Evolutionary conservation across 148 eudicot species (phyloP), one percentile per base, ranked within the genome.

Genomic region (Polygonum aviculare): DNA sequence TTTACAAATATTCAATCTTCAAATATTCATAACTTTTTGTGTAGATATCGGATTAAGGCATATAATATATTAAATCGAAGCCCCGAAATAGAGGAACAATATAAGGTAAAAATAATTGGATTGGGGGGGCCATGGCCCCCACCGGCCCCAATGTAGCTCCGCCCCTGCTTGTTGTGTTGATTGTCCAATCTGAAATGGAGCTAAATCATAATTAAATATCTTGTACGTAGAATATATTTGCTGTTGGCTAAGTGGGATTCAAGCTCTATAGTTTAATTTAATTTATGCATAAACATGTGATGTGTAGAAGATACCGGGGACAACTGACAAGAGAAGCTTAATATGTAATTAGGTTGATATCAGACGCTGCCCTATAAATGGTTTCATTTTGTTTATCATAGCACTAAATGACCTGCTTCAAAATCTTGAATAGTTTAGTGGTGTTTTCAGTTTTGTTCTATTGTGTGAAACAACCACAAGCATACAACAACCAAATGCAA

Each of bases 401-500:
- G 26, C 9, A 54, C 60, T 5, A 54, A 54, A 18, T 54, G 60
- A 54, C 19, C 60, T 54, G 60, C 60, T n/a, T 54, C 60, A 54
- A n/a, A 54, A 18, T 21, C 14, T 54, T 5, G 10, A 54, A 48
- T 48, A 54, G 26, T 18, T 54, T 18, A 54, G 26, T 54, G 60
- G 22, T 54, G 60, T 54, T 54, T 19, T 54, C 26, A 21, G 60
- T 54, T 54, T 54, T 51, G 57, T n/a, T 18, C 26, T 5, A 3
- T 54, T 54, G 26, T 54, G 60, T 54, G 60, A n/a, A 54, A 54
- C 60, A 54, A 54, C 60, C 60, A 54, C 50, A 54, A 19, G 60
- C 60, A 54, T 15, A 19, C 60, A 54, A 8, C 60, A 50, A 14
- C 55, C 60, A 54, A n/a, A n/a, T n/a, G 2, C 7, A 44, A 6